These are phyloP conservation scores for Umbilicus rupestris DNA, from an alignment of 164 flowering plant species.

Conservation along the genomic window DNA sequence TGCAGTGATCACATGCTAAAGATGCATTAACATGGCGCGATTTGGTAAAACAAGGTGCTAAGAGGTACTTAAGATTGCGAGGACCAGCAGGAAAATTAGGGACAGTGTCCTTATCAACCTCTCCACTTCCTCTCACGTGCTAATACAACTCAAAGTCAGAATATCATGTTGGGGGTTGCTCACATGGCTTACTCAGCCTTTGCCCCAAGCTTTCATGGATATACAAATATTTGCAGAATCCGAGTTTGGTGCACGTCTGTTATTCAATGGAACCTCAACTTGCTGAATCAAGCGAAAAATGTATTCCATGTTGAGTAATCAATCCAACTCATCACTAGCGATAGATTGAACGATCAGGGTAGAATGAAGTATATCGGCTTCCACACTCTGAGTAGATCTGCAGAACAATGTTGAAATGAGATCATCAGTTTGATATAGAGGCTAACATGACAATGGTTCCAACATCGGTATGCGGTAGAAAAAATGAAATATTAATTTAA, in stretches of 20 bases:
- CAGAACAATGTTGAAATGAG: not conserved
- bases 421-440: not conserved
- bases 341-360: not conserved
- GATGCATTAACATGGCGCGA: not conserved
- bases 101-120: slow-evolving; percentile 15
- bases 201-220: not conserved
- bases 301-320: not conserved
- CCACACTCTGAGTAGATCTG: slow-evolving; percentile 5
- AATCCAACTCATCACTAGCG: not conserved
- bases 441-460: not conserved
- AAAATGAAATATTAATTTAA: not conserved
- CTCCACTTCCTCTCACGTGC: slow-evolving; percentile 24
- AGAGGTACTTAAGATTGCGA: no score
- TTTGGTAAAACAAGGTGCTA: not conserved
- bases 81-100: no score
- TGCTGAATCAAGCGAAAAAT: not conserved
- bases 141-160: not conserved
- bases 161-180: slow-evolving; percentile 2
- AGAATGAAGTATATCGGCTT: not conserved
- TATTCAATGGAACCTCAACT: not conserved
- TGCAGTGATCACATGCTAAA: not conserved
- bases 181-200: not conserved
- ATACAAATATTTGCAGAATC: not conserved
- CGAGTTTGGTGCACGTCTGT: not conserved
- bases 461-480: not conserved